Percentiles rank a stretch among this genome's conserved stretches.
These are phyloP conservation scores for Botrytis squamosa DNA, from an alignment of 2,329 filamentous ascomycete genomes.

Conservation along the genomic window DNA sequence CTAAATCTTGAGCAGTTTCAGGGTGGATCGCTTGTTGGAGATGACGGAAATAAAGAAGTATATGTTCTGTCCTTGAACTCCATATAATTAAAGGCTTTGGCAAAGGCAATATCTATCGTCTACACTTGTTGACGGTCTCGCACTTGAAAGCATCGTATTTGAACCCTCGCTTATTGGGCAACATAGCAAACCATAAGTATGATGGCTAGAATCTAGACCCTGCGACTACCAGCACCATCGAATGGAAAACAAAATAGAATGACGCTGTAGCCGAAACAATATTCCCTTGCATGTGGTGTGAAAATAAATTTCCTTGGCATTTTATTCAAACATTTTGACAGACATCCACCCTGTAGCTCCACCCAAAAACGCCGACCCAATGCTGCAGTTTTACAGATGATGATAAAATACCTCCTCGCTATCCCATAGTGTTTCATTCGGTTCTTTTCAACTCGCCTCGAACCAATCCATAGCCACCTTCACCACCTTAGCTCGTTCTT, in stretches of 20 bases:
- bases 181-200: not conserved
- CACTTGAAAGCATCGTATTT: not conserved
- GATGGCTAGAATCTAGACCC: not conserved
- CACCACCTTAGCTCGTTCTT: constrained; percentile 37
- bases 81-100: too few relatives aligned
- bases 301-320: not conserved
- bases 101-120: not conserved
- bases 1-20: not conserved
- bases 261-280: not conserved
- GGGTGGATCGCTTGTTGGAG: not conserved
- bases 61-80: not conserved
- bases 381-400: constrained; percentile 10
- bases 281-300: not conserved
- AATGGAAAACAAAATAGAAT: not conserved
- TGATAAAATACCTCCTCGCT: not conserved
- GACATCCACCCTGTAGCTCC: not conserved
- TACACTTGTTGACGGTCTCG: not conserved
- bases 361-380: constrained; percentile 3
- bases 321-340: not conserved
- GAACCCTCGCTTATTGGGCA: not conserved
- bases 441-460: too few relatives aligned
- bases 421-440: not conserved
- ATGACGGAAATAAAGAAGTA: not conserved
- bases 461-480: not conserved
- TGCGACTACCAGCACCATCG: not conserved